Evolutionary conservation across 202 grass and related monocot species (phyloP).

Genomic region (Panicum hallii): DNA sequence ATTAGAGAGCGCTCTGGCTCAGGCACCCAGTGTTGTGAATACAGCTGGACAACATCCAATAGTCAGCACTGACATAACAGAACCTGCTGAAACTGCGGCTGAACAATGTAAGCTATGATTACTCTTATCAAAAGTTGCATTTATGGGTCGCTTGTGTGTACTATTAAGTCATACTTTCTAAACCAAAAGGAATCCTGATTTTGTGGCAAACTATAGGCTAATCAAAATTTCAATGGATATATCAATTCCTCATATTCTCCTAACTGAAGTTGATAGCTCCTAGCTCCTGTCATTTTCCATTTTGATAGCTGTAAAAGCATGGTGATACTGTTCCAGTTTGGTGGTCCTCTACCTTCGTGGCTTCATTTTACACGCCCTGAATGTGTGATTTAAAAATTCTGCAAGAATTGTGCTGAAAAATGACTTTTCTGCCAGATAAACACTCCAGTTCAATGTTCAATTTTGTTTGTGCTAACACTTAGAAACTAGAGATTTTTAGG

Average conservation of each 20-base stretch:
- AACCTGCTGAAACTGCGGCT: constrained; percentile 58
- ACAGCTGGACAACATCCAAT: constrained; percentile 68
- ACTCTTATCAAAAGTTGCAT: constrained; percentile 35
- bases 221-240: constrained; percentile 23
- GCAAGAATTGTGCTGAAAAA: constrained; percentile 12
- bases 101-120: constrained; percentile 67
- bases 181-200: not conserved
- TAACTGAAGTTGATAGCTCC: constrained; percentile 10
- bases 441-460: constrained; percentile 24
- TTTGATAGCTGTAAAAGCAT: constrained; percentile 17
- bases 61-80: constrained; percentile 52
- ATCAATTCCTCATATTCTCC: constrained; percentile 27
- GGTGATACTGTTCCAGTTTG: constrained; percentile 24
- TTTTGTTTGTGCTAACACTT: not conserved
- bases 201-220: constrained; percentile 13
- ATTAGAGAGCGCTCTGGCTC: constrained; percentile 83
- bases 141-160: constrained; percentile 17
- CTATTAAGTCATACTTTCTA: not conserved
- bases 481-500: constrained; percentile 8
- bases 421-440: constrained; percentile 24
- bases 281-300: constrained; percentile 29
- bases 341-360: constrained; percentile 7
- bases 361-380: constrained; percentile 1
- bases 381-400: constrained; percentile 31
- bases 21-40: constrained; percentile 65